phyloP scores from a whole-genome alignment of 352 stramenopile genomes.

The Phytophthora pisi region DNA sequence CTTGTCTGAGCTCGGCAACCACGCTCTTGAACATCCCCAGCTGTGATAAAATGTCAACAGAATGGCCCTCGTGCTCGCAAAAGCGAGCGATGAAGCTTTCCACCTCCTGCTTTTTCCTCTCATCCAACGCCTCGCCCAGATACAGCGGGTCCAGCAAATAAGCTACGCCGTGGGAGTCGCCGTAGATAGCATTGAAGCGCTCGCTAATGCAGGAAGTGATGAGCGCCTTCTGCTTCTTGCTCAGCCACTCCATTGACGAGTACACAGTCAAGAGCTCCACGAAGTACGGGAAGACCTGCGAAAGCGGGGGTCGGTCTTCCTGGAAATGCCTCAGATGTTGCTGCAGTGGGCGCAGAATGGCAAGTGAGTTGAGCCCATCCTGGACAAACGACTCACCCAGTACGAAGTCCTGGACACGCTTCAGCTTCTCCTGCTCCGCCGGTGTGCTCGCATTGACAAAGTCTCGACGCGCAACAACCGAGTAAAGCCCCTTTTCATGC shows the following conservation, averaged over 20 bases:
- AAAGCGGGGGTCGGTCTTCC: conserved; percentile 45
- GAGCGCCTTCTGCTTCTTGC: conserved; percentile 78
- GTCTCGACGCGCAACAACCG: conserved; percentile 58
- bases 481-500: conserved; percentile 57
- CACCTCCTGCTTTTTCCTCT: conserved; percentile 46
- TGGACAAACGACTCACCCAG: conserved; percentile 65
- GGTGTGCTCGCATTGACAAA: conserved; percentile 54
- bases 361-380: conserved; percentile 61
- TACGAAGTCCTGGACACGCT: conserved; percentile 70
- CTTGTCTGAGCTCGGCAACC: conserved; percentile 57
- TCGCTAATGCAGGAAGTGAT: conserved; percentile 70
- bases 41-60: conserved; percentile 52
- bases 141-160: conserved; percentile 67
- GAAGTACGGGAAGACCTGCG: conserved; percentile 61
- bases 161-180: conserved; percentile 61
- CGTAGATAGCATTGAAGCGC: conserved; percentile 69
- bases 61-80: conserved; percentile 41
- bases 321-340: conserved; percentile 58
- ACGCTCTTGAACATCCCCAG: conserved; percentile 56
- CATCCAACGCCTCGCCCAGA: conserved; percentile 55
- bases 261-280: conserved; percentile 54
- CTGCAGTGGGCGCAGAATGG: conserved; percentile 61
- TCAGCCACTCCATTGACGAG: conserved; percentile 63
- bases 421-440: conserved; percentile 52
- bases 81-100: conserved; percentile 57